These are phyloP conservation scores for Boletus vermiculosoides DNA, from an alignment of 768 basidiomycete genomes.

Conservation along the genomic window DNA sequence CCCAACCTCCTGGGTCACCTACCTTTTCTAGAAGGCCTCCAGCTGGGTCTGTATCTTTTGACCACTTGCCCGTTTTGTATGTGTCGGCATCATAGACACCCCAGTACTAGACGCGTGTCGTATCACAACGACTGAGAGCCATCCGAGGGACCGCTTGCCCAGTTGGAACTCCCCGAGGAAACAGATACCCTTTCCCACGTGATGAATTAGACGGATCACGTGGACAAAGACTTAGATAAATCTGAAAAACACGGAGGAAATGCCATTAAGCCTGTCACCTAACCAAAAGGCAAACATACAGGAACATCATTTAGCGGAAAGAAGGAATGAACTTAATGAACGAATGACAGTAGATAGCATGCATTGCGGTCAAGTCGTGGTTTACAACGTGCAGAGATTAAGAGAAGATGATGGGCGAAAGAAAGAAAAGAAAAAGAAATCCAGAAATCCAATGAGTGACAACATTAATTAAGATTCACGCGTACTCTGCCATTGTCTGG, in stretches of 20 bases:
- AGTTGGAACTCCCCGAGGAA: slow-evolving; percentile 2
- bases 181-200: slow-evolving; percentile 20
- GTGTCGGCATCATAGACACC: neutral
- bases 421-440: neutral
- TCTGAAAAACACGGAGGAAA: neutral
- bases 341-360: slow-evolving; percentile 16
- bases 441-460: slow-evolving; percentile 18
- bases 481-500: slow-evolving; percentile 36
- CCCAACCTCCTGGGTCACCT: slow-evolving; percentile 5
- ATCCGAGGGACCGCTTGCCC: slow-evolving; percentile 7
- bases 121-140: slow-evolving; percentile 1
- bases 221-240: neutral
- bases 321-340: slow-evolving; percentile 6
- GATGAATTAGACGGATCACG: slow-evolving; percentile 22
- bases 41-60: neutral
- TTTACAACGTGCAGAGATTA: slow-evolving; percentile 30
- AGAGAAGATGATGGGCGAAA: slow-evolving; percentile 3
- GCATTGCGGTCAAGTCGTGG: slow-evolving; percentile 24
- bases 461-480: slow-evolving; percentile 34
- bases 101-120: slow-evolving; percentile 1
- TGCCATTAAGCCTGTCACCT: neutral
- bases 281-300: slow-evolving; percentile 6
- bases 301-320: slow-evolving; percentile 6
- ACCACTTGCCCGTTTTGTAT: neutral
- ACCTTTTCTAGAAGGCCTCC: neutral